phyloP scores from a whole-genome alignment of 2,329 filamentous ascomycete species.

The Blastomyces gilchristii region DNA sequence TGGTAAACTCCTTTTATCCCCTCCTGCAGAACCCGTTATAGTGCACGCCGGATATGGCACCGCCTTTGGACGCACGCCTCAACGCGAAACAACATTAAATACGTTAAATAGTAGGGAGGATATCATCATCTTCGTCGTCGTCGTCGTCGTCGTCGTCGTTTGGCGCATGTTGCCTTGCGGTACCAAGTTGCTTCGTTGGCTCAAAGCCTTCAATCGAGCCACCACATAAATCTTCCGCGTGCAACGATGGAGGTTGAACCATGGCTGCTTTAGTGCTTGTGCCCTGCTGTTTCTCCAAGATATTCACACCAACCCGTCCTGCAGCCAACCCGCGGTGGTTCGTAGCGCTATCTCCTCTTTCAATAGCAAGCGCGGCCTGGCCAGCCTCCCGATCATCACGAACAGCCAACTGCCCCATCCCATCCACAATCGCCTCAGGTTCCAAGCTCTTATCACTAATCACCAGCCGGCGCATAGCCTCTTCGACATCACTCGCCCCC shows the following conservation, averaged over 20 bases:
- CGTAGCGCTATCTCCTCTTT: constrained; percentile 19
- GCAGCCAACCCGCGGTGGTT: constrained; percentile 17
- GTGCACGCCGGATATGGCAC: neutral
- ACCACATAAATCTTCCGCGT: constrained; percentile 26
- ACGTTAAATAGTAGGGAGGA: constrained; percentile 31
- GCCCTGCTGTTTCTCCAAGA: constrained; percentile 25
- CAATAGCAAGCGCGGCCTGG: constrained; percentile 8
- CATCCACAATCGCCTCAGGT: constrained; percentile 16
- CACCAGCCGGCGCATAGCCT: constrained; percentile 17
- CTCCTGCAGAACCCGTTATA: neutral
- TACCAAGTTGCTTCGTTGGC: constrained; percentile 19
- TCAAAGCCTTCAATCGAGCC: constrained; percentile 36
- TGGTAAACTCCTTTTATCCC: neutral
- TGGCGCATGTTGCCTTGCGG: constrained; percentile 32
- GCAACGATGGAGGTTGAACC: constrained; percentile 25
- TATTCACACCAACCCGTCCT: constrained; percentile 26
- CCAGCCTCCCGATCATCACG: constrained; percentile 14
- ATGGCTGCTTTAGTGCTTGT: constrained; percentile 10
- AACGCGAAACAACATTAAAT: constrained; percentile 11
- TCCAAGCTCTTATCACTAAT: constrained; percentile 12
- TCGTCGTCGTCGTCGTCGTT: constrained; percentile 32
- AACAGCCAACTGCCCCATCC: constrained; percentile 22
- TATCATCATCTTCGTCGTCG: constrained; percentile 46
- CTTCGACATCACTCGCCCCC: constrained; percentile 21
- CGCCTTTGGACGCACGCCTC: neutral